Base-by-base conservation (phyloP, 2,329 filamentous ascomycete species). In the Trematosphaeria pertusa region DNA sequence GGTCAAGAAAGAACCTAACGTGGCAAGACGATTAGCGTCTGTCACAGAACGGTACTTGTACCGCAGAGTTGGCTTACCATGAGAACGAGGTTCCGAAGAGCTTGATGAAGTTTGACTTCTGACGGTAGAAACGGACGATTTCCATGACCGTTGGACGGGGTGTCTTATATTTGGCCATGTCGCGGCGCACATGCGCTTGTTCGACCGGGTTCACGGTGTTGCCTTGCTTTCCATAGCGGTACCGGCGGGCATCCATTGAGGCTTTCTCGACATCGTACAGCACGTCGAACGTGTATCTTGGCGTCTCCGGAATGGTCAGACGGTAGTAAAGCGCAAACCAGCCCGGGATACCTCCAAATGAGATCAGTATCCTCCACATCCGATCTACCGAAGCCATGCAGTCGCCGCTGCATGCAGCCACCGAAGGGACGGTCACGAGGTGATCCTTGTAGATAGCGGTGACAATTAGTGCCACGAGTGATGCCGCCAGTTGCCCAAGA, bases 251-350 rank as follows among this genome's bases (percentile, higher is more conserved):
- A 56, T 94, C 89, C 32, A 84, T 82, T 22, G 83, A 79, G 28
- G 84, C 90, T 39, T 69, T 70, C 21, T 70, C 67, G 3, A 90
- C 80, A 62, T 94, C 88, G 33, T 84, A 85, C 39, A 84, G 81
- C 17, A 94, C 83, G 65, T 94, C 89, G 61, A 94, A 93, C 20
- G 90, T 94, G 75, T 94, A 95, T 20, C 90, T 87, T 41, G 90
- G 89, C 24, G 89, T 93, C 75, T 95, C 90, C 18, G 90, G 90
- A 56, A 95, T 93, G 41, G 89, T 94, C 3, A 94, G 81, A 52
- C 89, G 87, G 74, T 89, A 94, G 78, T 94, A 94, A 14, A 95
- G 82, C 15, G 90, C 89, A 53, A 92, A 85, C 67, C 85, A 89
- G 33, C 87, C 89, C 2, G 89, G 89, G 7, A 94, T 83, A 34